phyloP scores from a whole-genome alignment of 805 yeast genomes.

The Lachancea waltii region DNA sequence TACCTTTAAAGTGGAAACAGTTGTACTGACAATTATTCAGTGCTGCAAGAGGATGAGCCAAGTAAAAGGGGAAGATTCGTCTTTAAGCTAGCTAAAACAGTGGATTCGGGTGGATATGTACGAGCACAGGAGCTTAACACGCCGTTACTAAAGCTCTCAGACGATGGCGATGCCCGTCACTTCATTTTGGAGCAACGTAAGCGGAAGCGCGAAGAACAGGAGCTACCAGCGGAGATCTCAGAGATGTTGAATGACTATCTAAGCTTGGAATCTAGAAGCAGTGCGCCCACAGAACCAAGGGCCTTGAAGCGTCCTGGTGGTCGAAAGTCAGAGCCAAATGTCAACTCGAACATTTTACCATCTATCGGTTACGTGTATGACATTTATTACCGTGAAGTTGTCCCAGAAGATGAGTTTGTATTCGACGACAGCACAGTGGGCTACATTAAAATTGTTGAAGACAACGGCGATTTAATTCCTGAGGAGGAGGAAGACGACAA shows the following conservation, averaged over 20 bases:
- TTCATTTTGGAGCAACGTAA: conserved; percentile 28
- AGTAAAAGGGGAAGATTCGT: conserved; percentile 34
- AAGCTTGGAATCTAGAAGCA: conserved; percentile 20
- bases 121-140: conserved; percentile 23
- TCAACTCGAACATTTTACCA: conserved; percentile 17
- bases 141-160: conserved; percentile 24
- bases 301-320: conserved; percentile 13
- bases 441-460: conserved; percentile 38
- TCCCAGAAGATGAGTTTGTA: conserved; percentile 46
- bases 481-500: conserved; percentile 37
- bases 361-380: conserved; percentile 82
- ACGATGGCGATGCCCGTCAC: conserved; percentile 19
- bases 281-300: neutral
- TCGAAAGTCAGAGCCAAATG: conserved; percentile 17
- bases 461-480: conserved; percentile 31
- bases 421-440: conserved; percentile 33
- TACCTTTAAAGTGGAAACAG: neutral
- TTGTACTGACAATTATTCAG: conserved; percentile 2
- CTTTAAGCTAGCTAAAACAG: conserved; percentile 45
- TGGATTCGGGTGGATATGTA: conserved; percentile 30
- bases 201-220: conserved; percentile 22
- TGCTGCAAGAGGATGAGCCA: conserved; percentile 29
- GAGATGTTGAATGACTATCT: conserved; percentile 67
- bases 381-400: conserved; percentile 65
- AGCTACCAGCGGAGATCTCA: conserved; percentile 56